These are phyloP conservation scores for Globisporangium iwayamae DNA, from an alignment of 352 stramenopile species.

Conservation along the genomic window DNA sequence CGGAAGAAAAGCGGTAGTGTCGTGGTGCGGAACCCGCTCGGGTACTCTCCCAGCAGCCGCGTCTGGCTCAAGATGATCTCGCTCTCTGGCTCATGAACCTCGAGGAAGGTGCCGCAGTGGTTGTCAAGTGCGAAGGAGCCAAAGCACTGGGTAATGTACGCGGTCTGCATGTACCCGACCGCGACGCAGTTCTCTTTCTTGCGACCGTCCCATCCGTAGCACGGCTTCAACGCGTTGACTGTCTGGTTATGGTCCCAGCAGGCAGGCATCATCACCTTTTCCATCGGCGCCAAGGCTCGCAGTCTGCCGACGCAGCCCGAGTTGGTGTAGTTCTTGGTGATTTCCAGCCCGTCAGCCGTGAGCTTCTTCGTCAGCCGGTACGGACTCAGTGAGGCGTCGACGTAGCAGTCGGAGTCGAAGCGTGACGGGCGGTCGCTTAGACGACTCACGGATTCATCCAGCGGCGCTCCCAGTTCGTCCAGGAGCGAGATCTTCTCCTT, in stretches of 20 bases:
- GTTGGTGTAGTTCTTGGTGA: slow-evolving; percentile 50
- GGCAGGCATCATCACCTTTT: slow-evolving; percentile 49
- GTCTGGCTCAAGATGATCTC: slow-evolving; percentile 74
- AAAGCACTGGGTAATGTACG: slow-evolving; percentile 72
- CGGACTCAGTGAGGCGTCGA: slow-evolving; percentile 41
- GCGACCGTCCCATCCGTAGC: slow-evolving; percentile 58
- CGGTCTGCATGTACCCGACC: slow-evolving; percentile 78
- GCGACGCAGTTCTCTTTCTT: slow-evolving; percentile 59
- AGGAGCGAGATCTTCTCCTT: slow-evolving; percentile 66
- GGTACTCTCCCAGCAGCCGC: slow-evolving; percentile 62
- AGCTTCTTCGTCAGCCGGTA: slow-evolving; percentile 64
- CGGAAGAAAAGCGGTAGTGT: slow-evolving; percentile 69
- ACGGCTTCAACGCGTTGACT: slow-evolving; percentile 59
- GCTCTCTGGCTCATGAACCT: slow-evolving; percentile 67
- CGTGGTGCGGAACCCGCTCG: slow-evolving; percentile 70
- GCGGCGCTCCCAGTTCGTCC: slow-evolving; percentile 53
- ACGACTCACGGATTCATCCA: slow-evolving; percentile 59
- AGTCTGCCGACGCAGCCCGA: slow-evolving; percentile 55
- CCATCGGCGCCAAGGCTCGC: slow-evolving; percentile 41
- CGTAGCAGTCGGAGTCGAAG: slow-evolving; percentile 73
- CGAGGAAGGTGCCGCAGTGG: slow-evolving; percentile 84
- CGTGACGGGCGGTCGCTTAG: slow-evolving; percentile 62
- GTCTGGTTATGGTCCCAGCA: slow-evolving; percentile 86
- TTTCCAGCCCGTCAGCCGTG: slow-evolving; percentile 29
- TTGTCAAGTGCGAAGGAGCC: slow-evolving; percentile 63